Base-by-base conservation (phyloP, 108 stramenopile genomes). In the Discostella pseudostelligera region DNA sequence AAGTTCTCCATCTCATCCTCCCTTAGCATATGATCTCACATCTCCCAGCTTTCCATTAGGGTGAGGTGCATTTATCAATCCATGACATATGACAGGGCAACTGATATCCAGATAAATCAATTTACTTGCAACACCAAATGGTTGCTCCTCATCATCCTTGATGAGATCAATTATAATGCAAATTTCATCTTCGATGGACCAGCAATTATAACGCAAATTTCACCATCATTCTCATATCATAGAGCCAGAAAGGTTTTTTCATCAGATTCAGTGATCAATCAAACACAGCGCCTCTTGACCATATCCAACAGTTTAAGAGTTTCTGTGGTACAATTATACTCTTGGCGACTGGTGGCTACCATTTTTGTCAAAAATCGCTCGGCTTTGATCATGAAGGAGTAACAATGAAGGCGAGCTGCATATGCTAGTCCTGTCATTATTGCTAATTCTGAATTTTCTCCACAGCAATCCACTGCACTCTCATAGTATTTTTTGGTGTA, bases 1-100 rank as follows among this genome's bases (percentile, higher is more conserved):
- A 1, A 6, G 20, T 1, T 49, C 16, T 17, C 16, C 2, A 4
- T 49, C 48, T 19, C 19, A 21, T 49, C 21, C 2, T 21, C 19
- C 17, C 4, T 1, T 49, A 9, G 19, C 17, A 19, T 1, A 6
- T 3, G 10, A 17, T 49, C 48, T 49, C 20, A 4, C 16, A 20
- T 49, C 48, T 49, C 48, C 48, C 5, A 49, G 11, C 20, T 49
- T 49, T 17, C 48, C 48, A 4, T 49, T 49, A 20, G 20, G 48
- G 4, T 49, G 48, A 49, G 48, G 2, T 49, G 48, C 5, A 20
- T 21, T 1, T 4, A 17, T 21, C 4, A 49, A 49, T 49, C 48
- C 48, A 2, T 20, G 48, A 21, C 48, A 49, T 20, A 49, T 49
- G 19, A 49, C 48, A 1, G 48, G 48, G 17, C 5, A 49, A 4